Conservation (phyloP, 2,329 filamentous ascomycete genomes). For the Bipolaris victoriae region DNA sequence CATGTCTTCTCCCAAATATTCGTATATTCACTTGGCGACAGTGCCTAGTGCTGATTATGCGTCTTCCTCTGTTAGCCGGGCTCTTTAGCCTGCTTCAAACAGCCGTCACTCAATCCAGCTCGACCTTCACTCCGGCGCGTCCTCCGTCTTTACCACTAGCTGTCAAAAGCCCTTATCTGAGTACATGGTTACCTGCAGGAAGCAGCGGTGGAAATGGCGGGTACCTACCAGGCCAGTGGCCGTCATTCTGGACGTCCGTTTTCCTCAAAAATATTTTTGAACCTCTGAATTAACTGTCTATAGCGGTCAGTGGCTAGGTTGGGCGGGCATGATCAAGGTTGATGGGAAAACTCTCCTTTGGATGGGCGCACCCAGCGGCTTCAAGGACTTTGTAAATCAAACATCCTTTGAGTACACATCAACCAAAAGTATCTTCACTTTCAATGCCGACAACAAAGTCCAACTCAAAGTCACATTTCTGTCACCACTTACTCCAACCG, state of each 20-base stretch:
- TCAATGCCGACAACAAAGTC: conserved; percentile 67
- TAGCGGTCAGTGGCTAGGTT: conserved; percentile 65
- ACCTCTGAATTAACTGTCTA: conserved; percentile 41
- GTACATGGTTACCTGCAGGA: conserved; percentile 69
- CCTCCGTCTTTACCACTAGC: conserved; percentile 74
- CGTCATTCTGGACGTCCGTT: conserved; percentile 66
- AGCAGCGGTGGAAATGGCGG: conserved; percentile 68
- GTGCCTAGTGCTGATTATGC: conserved; percentile 24
- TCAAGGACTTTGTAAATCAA: conserved; percentile 60
- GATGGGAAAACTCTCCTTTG: conserved; percentile 53
- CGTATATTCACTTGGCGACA: background rate
- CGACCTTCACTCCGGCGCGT: conserved; percentile 67
- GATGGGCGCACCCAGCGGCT: conserved; percentile 59
- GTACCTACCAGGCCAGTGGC: conserved; percentile 72
- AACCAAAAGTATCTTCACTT: conserved; percentile 72
- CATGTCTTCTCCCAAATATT: background rate
- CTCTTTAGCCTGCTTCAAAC: conserved; percentile 27
- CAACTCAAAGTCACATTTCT: conserved; percentile 72
- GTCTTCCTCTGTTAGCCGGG: conserved; percentile 20
- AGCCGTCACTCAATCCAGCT: conserved; percentile 39
- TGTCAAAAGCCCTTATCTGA: conserved; percentile 77
- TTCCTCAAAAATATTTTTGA: conserved; percentile 40
- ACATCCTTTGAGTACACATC: conserved; percentile 72
- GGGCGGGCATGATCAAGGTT: conserved; percentile 73
- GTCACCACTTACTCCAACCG: conserved; percentile 71